Conservation (phyloP, 495 filamentous ascomycete genomes). For the Tuber brumale region DNA sequence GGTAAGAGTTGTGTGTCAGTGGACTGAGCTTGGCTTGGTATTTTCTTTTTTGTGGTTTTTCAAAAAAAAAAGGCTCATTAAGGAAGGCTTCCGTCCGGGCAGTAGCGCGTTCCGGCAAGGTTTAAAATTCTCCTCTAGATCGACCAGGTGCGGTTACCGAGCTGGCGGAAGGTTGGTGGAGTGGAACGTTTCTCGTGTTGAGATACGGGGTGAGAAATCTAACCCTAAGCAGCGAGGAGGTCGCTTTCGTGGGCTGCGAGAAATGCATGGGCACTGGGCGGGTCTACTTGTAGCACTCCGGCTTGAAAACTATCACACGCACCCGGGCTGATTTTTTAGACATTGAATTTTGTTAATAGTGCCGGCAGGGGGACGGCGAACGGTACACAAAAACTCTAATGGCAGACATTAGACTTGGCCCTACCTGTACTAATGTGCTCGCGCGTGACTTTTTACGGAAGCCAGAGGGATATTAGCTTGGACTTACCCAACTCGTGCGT, state of each 20-base stretch:
- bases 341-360: not conserved
- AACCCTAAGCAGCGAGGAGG: not conserved
- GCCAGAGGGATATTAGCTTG: not conserved
- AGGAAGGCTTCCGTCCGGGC: not conserved
- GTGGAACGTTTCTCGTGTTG: not conserved
- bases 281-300: not conserved
- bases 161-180: not conserved
- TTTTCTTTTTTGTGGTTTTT: not conserved
- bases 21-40: not conserved
- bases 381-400: too few relatives aligned
- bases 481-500: not conserved
- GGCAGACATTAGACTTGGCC: too few relatives aligned
- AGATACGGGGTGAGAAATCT: not conserved
- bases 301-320: not conserved
- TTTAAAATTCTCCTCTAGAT: not conserved
- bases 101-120: not conserved
- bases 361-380: too few relatives aligned
- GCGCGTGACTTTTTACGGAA: not conserved
- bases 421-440: not conserved
- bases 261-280: not conserved
- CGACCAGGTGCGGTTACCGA: not conserved
- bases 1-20: not conserved
- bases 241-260: not conserved
- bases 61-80: not conserved
- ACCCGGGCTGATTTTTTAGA: not conserved